Evolutionary conservation across 345 rosid genomes (phyloP).

Genomic region (Noccaea bulbosa): DNA sequence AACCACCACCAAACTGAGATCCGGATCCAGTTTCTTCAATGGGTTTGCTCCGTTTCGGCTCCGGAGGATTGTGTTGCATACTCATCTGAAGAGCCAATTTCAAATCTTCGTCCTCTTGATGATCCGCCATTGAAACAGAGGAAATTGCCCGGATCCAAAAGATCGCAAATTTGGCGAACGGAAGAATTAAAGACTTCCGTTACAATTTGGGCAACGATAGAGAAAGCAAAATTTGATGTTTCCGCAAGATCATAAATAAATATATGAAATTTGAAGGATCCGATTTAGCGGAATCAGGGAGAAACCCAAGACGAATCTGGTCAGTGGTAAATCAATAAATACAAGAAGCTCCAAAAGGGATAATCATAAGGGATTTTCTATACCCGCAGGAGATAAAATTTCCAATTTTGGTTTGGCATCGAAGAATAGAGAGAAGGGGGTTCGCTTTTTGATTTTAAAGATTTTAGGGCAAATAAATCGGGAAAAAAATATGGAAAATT

Average conservation of each 20-base stretch:
- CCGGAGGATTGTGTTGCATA: slow-evolving; percentile 89
- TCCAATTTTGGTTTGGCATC: slow-evolving; percentile 15
- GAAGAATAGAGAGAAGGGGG: neutral
- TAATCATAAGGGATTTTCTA: neutral
- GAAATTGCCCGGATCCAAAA: slow-evolving; percentile 21
- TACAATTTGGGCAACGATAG: slow-evolving; percentile 4
- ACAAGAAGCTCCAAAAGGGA: neutral
- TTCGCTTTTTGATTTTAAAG: slow-evolving; percentile 15
- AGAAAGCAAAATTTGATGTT: neutral
- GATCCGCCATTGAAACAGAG: slow-evolving; percentile 76
- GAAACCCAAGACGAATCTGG: slow-evolving; percentile 6
- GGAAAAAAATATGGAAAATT: neutral
- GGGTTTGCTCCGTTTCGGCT: slow-evolving; percentile 93
- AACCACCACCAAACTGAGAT: slow-evolving; percentile 31
- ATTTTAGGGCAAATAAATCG: slow-evolving; percentile 25
- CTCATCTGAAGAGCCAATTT: slow-evolving; percentile 89
- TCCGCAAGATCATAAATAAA: slow-evolving; percentile 18
- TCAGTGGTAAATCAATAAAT: neutral
- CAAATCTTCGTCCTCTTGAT: slow-evolving; percentile 83
- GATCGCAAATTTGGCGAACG: slow-evolving; percentile 1
- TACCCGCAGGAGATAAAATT: neutral
- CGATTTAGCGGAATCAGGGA: neutral
- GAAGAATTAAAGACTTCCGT: neutral
- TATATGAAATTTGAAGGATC: slow-evolving; percentile 4
- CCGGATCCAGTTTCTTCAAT: slow-evolving; percentile 56